Conservation (phyloP, 352 stramenopile species). For the Pythium angustatum region DNA sequence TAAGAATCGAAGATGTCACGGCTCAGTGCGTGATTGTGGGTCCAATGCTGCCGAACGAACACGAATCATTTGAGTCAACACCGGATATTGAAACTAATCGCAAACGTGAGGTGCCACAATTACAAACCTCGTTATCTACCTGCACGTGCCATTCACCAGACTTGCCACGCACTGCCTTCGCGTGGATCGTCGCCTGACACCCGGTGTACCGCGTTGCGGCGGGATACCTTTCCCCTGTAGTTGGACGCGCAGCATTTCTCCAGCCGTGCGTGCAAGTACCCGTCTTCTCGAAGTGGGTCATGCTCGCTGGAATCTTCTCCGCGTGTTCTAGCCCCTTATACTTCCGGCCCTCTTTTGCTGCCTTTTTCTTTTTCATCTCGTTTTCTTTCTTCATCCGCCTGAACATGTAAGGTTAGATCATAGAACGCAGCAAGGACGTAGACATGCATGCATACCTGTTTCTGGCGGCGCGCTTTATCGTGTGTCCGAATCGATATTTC, state of each 20-base stretch:
- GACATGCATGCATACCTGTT: not conserved
- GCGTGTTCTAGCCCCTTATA: not conserved
- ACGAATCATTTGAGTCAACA: not conserved
- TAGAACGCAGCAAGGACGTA: not conserved
- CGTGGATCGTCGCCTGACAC: not conserved
- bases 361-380: not conserved
- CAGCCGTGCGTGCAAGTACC: not conserved
- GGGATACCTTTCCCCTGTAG: not conserved
- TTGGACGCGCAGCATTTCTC: not conserved
- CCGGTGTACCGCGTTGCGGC: not conserved
- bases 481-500: not conserved
- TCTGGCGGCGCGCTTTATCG: not conserved
- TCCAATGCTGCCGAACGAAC: not conserved
- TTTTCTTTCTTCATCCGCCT: not conserved
- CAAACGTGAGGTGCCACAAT: too few species aligned
- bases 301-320: not conserved
- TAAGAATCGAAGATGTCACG: not conserved
- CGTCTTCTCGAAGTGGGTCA: not conserved
- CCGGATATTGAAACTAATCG: too few species aligned
- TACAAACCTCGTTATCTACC: not conserved
- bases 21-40: not conserved
- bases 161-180: not conserved
- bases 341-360: not conserved
- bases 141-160: not conserved
- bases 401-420: not conserved